A percentile compares a stretch with the other conserved stretches of the same genome.
phyloP scores from a whole-genome alignment of 768 basidiomycete genomes.

The Cystobasidium onofrii region DNA sequence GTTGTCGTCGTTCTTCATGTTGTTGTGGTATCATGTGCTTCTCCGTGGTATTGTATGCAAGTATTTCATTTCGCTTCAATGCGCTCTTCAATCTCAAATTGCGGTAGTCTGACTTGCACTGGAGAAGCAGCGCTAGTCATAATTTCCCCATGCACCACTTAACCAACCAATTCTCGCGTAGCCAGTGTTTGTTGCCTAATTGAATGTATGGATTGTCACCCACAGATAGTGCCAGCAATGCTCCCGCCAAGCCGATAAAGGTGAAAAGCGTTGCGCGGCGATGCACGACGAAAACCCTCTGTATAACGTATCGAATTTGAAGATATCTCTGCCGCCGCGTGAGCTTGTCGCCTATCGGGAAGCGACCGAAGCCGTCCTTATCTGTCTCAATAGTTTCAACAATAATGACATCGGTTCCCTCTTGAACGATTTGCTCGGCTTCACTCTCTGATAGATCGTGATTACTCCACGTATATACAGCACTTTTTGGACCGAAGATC shows the following conservation, averaged over 20 bases:
- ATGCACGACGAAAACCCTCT: not conserved
- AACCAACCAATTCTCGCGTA: constrained; percentile 4
- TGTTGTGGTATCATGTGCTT: not conserved
- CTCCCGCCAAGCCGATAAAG: constrained; percentile 13
- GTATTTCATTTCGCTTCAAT: not conserved
- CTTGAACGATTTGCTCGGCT: constrained; percentile 14
- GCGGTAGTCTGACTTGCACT: not conserved
- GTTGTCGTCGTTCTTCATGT: not conserved
- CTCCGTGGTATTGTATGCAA: not conserved
- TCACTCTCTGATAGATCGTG: constrained; percentile 2
- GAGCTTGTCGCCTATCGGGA: not conserved
- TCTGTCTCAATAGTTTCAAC: not conserved
- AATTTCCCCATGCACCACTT: not conserved
- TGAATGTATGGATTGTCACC: not conserved
- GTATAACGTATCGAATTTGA: not conserved
- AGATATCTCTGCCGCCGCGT: not conserved
- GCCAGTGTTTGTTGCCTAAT: not conserved
- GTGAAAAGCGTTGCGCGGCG: not conserved
- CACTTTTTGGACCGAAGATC: constrained; percentile 19
- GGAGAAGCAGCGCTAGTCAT: constrained; percentile 17
- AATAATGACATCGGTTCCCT: constrained; percentile 23
- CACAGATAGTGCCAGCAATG: constrained; percentile 10
- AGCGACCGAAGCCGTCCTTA: constrained; percentile 9
- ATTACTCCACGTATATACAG: constrained; percentile 21
- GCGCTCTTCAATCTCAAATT: not conserved